Percentiles rank a stretch among this genome's conserved stretches.
Conservation (phyloP, 192 early-diverging fungal genomes). For the Podila epigama region DNA sequence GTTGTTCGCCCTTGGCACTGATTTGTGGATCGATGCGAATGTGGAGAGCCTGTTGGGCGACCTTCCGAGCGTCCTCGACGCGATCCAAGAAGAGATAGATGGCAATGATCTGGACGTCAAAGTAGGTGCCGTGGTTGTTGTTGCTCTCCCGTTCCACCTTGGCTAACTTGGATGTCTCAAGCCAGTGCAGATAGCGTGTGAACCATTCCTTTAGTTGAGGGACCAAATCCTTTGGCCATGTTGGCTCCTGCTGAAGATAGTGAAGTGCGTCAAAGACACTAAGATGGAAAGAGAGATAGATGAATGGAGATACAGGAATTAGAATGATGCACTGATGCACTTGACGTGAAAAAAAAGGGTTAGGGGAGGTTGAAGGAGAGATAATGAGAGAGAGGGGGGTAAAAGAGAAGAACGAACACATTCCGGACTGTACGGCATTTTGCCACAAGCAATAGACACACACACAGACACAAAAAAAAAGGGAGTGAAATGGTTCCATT, state of each 20-base stretch:
- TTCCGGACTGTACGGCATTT: too few species aligned
- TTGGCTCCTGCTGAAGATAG: slow-evolving; percentile 38
- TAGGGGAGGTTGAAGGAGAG: too few species aligned
- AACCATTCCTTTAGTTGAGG: slow-evolving; percentile 51
- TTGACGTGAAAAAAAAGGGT: too few species aligned
- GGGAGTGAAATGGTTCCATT: too few species aligned
- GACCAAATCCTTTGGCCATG: slow-evolving; percentile 41
- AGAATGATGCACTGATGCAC: slow-evolving; percentile 8
- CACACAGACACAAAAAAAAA: too few species aligned
- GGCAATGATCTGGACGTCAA: slow-evolving; percentile 59
- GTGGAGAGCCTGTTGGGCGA: slow-evolving; percentile 25
- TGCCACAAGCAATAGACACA: too few species aligned
- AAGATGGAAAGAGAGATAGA: neutral
- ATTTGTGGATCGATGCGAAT: slow-evolving; percentile 55
- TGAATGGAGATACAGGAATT: neutral
- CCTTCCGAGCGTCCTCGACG: slow-evolving; percentile 27
- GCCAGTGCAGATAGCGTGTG: slow-evolving; percentile 49
- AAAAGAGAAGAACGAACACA: too few species aligned
- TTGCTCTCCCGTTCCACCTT: slow-evolving; percentile 33
- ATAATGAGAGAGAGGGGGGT: too few species aligned
- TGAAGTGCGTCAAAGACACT: slow-evolving; percentile 49
- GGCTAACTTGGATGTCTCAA: slow-evolving; percentile 43
- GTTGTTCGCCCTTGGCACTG: slow-evolving; percentile 47
- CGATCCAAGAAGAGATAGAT: slow-evolving; percentile 58
- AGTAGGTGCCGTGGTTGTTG: slow-evolving; percentile 68